Evolutionary conservation across 305 asterid genomes (phyloP).

Genomic region (Fraxinus ornus): DNA sequence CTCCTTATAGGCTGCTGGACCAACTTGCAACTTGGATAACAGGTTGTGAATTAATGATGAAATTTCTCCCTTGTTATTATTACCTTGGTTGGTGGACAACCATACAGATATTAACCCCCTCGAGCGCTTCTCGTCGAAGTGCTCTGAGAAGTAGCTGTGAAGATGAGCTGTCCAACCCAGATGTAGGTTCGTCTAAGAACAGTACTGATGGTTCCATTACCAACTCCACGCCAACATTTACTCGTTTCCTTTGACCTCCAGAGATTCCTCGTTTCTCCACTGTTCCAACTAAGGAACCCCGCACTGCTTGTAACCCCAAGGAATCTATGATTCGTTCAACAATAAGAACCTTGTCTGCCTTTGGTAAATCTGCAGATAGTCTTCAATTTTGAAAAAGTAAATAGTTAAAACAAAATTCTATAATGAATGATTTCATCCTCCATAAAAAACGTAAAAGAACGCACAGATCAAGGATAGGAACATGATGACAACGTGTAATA

Average conservation of each 20-base stretch:
- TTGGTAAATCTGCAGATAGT: slow-evolving; percentile 83
- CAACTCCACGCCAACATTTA: slow-evolving; percentile 91
- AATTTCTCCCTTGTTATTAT: not conserved
- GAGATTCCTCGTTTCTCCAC: slow-evolving; percentile 96
- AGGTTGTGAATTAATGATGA: not conserved
- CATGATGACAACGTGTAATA: not conserved
- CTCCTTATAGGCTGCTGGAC: not conserved
- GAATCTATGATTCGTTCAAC: slow-evolving; percentile 90
- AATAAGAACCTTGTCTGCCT: slow-evolving; percentile 82
- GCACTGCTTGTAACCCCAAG: slow-evolving; percentile 80
- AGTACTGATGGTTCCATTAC: slow-evolving; percentile 95
- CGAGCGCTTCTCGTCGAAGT: slow-evolving; percentile 90
- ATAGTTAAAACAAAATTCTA: slow-evolving; percentile 34
- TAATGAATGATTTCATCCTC: slow-evolving; percentile 14
- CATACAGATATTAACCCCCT: slow-evolving; percentile 91
- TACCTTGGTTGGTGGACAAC: slow-evolving; percentile 99
- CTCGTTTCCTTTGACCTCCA: slow-evolving; percentile 98
- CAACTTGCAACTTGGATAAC: not conserved
- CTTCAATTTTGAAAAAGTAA: slow-evolving; percentile 53
- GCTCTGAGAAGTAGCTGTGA: slow-evolving; percentile 91
- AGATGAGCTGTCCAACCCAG: slow-evolving; percentile 95
- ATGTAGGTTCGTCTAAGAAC: slow-evolving; percentile 94
- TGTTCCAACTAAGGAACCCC: slow-evolving; percentile 91
- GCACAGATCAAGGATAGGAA: slow-evolving; percentile 17
- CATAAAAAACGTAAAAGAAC: not conserved